phyloP scores from a whole-genome alignment of 306 rosid species.

The Vachellia pachyceras region DNA sequence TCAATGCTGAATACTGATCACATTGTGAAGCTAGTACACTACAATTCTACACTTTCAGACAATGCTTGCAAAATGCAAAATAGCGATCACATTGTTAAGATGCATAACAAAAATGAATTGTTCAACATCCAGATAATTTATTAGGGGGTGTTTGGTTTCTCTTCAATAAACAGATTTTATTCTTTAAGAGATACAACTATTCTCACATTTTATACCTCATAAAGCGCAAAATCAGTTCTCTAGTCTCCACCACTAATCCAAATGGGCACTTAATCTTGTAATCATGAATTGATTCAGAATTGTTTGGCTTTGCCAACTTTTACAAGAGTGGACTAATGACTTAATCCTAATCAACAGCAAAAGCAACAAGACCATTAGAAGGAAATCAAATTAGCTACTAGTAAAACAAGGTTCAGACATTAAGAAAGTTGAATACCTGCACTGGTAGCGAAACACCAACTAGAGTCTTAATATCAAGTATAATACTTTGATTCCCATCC shows the following conservation, averaged over 20 bases:
- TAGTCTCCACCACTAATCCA: too few species aligned
- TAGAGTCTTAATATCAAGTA: constrained; percentile 84
- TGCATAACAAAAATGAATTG: not conserved
- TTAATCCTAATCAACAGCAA: not conserved
- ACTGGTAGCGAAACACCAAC: constrained; percentile 85
- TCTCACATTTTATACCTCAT: too few species aligned
- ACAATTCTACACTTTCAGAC: not conserved
- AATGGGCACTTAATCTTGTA: not conserved
- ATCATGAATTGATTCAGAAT: not conserved
- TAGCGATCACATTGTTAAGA: not conserved
- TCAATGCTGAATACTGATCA: not conserved
- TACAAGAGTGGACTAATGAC: not conserved
- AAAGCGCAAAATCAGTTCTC: too few species aligned
- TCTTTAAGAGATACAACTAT: too few species aligned
- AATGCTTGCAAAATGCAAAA: not conserved
- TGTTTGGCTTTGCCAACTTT: not conserved
- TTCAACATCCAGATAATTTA: not conserved
- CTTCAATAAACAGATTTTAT: too few species aligned
- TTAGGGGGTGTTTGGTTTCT: not conserved
- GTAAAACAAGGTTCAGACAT: constrained; percentile 10
- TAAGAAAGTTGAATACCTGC: constrained; percentile 61
- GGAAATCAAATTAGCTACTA: constrained; percentile 27
- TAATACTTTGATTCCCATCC: constrained; percentile 96
- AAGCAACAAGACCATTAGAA: not conserved
- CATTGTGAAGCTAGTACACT: not conserved